Base-by-base conservation (phyloP, 1,139 yeast genomes). In the Candida freyschussii region DNA sequence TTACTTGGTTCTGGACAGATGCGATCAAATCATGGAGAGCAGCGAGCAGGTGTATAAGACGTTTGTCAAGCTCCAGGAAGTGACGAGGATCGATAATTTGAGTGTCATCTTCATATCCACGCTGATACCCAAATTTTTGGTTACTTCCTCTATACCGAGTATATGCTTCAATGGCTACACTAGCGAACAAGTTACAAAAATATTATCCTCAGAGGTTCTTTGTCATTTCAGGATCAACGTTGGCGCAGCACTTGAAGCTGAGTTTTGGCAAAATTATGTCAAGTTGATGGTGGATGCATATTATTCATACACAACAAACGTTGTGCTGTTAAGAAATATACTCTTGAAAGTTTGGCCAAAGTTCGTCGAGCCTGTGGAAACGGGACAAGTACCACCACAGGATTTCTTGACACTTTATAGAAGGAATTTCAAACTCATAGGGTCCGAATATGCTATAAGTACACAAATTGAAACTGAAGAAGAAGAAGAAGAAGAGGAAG, bases 1-100 rank as follows among this genome's bases (percentile, higher is more conserved):
- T 44, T 65, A 75, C 6, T 53, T 78, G 24, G 76, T 78, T 0
- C 57, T 78, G n/a, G 85, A 78, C 44, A 55, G 78, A 9, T 62
- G 74, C 21, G 84, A 78, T 47, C 67, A 66, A 39, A 62, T 78
- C 26, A 65, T 67, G 46, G 84, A 75, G 24, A 60, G 65, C 16
- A 58, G 67, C 1, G 58, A 62, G 11, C 72, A 65, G 8, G 41
- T 77, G 8, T 61, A 67, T 36, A 55, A 63, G n/a, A 64, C 72
- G 9, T 69, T 78, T 44, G 48, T 67, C 2, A 58, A 73, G 29
- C 44, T 76, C 22, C 62, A 63, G 19, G 84, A 78, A 44, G 43
- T 59, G 13, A 34, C 56, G 7, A 26, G 37, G 21, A 32, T 50
- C 13, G 33, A 33, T 4, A 58, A 60, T 34, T 29, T 65, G 10